Conservation (phyloP, 441 rosid genomes). For the Populus hybrid region DNA sequence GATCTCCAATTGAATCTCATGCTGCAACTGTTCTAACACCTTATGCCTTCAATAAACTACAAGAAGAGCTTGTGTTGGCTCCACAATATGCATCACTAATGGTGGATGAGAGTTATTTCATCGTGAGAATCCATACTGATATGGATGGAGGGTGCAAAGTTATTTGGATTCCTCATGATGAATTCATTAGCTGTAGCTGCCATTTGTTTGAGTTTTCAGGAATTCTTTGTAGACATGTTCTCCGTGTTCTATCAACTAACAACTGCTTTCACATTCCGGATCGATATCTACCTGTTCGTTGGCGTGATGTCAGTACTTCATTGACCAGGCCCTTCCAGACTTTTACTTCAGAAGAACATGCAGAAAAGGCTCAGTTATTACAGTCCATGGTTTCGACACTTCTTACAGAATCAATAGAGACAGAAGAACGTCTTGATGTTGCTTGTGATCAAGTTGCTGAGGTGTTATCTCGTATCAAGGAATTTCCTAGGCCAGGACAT, state of each 20-base stretch:
- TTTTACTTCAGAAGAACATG: constrained; percentile 26
- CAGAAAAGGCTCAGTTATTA: constrained; percentile 27
- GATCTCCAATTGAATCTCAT: constrained; percentile 38
- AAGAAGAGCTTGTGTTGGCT: constrained; percentile 35
- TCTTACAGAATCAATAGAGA: constrained; percentile 28
- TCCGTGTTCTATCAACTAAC: constrained; percentile 36
- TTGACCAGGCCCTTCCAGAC: constrained; percentile 16
- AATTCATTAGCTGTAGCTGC: constrained; percentile 38
- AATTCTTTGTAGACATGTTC: constrained; percentile 35
- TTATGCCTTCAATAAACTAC: constrained; percentile 31
- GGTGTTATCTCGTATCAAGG: constrained; percentile 32
- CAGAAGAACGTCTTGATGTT: constrained; percentile 33
- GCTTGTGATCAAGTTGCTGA: constrained; percentile 33
- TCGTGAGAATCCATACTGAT: constrained; percentile 35
- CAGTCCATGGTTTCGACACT: constrained; percentile 37
- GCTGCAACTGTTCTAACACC: constrained; percentile 35
- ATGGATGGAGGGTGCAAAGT: constrained; percentile 39
- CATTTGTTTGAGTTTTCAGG: constrained; percentile 38
- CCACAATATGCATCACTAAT: constrained; percentile 38
- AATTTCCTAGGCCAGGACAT: constrained; percentile 21
- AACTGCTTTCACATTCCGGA: constrained; percentile 42
- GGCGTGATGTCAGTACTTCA: constrained; percentile 23
- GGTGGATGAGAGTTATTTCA: constrained; percentile 31
- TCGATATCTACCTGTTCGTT: constrained; percentile 25
- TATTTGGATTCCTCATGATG: constrained; percentile 35